phyloP scores from a whole-genome alignment of 441 rosid species.

The Eutrema salsugineum region DNA sequence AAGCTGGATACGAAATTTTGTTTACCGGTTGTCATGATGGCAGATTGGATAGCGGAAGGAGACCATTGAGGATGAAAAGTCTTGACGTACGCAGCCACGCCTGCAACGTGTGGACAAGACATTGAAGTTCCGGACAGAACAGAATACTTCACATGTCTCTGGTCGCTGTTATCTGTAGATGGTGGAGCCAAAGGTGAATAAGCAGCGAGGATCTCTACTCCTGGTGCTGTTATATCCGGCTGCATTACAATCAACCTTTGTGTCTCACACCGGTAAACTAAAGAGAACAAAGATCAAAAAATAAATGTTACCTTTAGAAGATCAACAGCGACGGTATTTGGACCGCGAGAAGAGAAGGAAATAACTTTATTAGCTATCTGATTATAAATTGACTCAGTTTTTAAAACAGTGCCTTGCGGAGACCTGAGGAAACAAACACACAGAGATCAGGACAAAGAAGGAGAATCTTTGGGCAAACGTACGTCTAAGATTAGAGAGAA shows the following conservation, averaged over 20 bases:
- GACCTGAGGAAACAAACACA: constrained; percentile 22
- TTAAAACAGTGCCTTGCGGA: constrained; percentile 28
- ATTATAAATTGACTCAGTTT: constrained; percentile 2
- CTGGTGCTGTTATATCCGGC: constrained; percentile 44
- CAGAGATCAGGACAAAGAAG: neutral
- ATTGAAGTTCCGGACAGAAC: constrained; percentile 48
- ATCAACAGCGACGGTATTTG: constrained; percentile 6
- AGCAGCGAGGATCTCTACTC: constrained; percentile 48
- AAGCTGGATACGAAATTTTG: neutral
- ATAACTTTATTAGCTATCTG: neutral
- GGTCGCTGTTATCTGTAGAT: neutral
- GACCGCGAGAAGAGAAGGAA: constrained; percentile 25
- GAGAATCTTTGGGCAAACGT: neutral
- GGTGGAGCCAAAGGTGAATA: constrained; percentile 28
- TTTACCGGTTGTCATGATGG: constrained; percentile 59
- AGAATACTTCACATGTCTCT: constrained; percentile 21
- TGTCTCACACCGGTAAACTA: neutral
- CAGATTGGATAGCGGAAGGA: constrained; percentile 54
- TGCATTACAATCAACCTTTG: neutral
- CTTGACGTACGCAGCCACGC: constrained; percentile 50
- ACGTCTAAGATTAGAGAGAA: neutral
- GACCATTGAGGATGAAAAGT: constrained; percentile 52
- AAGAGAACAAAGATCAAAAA: too few species aligned
- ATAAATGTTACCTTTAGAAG: constrained; percentile 7
- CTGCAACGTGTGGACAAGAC: constrained; percentile 56